phyloP scores from a whole-genome alignment of 164 flowering plant species.

The Piper longum region DNA sequence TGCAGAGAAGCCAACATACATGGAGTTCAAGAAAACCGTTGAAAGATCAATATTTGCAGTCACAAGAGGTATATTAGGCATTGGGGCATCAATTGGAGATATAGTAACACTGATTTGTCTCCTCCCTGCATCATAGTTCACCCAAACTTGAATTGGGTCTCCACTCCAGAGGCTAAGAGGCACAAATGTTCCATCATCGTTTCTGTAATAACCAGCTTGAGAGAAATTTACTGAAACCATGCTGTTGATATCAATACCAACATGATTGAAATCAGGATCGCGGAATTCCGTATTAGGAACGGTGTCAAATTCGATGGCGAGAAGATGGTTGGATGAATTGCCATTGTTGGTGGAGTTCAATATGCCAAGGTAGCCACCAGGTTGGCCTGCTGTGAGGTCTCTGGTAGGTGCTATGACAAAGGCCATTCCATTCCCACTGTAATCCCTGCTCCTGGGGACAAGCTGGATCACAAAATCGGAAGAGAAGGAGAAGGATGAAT shows the following conservation, averaged over 20 bases:
- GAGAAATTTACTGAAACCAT: slow-evolving; percentile 35
- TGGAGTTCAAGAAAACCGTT: slow-evolving; percentile 18
- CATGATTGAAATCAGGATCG: slow-evolving; percentile 55
- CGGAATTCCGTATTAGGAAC: slow-evolving; percentile 40
- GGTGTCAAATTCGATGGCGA: slow-evolving; percentile 65
- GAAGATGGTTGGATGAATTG: slow-evolving; percentile 26
- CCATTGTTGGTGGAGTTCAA: slow-evolving; percentile 27
- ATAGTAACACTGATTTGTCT: slow-evolving; percentile 31
- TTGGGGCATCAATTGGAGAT: slow-evolving; percentile 16
- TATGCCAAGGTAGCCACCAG: slow-evolving; percentile 50
- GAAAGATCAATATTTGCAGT: slow-evolving; percentile 41
- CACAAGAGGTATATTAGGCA: slow-evolving; percentile 23
- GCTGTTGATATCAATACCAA: slow-evolving; percentile 54
- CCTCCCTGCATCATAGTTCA: slow-evolving; percentile 36
- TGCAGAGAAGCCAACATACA: slow-evolving; percentile 76
- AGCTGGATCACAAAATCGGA: slow-evolving; percentile 36
- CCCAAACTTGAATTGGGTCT: slow-evolving; percentile 36
- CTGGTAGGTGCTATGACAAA: slow-evolving; percentile 30
- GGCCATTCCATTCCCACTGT: slow-evolving; percentile 57
- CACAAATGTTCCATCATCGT: slow-evolving; percentile 1
- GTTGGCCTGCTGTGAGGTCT: slow-evolving; percentile 17
- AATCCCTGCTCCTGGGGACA: slow-evolving; percentile 30
- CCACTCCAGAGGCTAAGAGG: slow-evolving; percentile 32
- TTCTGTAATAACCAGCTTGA: slow-evolving; percentile 13
- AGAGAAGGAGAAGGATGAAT: slow-evolving; percentile 26